These are phyloP conservation scores for Blastocystis sp. DNA, from an alignment of 352 stramenopile species.

Conservation along the genomic window DNA sequence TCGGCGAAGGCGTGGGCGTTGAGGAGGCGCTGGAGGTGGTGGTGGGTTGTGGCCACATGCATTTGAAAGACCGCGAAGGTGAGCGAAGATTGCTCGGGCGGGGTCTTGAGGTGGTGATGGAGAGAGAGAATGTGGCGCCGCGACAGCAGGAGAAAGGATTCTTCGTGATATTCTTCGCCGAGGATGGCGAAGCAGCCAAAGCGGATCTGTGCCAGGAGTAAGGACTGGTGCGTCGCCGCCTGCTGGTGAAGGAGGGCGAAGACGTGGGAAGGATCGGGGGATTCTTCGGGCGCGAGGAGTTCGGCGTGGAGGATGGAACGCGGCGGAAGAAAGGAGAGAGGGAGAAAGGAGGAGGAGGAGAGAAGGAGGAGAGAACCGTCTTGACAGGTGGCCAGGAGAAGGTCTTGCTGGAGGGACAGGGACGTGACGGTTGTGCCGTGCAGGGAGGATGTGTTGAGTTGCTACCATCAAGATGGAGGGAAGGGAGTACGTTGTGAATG, in stretches of 20 bases:
- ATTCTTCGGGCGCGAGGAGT: background rate
- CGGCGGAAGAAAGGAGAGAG: background rate
- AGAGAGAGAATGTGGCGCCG: background rate
- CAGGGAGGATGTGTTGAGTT: background rate
- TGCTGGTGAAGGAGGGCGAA: background rate
- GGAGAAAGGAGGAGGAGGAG: background rate
- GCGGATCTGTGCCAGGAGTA: background rate
- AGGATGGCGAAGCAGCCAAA: background rate
- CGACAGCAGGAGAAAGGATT: background rate
- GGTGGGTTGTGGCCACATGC: background rate
- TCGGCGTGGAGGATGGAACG: too few species aligned
- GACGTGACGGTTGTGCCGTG: too few species aligned
- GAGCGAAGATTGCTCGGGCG: background rate
- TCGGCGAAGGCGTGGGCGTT: too few species aligned
- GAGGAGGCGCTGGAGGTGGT: background rate
- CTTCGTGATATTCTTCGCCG: background rate
- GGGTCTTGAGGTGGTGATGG: background rate
- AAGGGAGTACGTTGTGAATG: too few species aligned
- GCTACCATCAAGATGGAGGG: background rate
- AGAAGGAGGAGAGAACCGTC: background rate
- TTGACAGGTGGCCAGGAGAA: too few species aligned
- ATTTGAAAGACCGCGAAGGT: background rate
- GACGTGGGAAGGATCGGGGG: background rate
- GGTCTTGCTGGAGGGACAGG: too few species aligned
- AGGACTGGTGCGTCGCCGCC: background rate